These are phyloP conservation scores for Aspergillus sp. DNA, from an alignment of 2,329 filamentous ascomycete species.

Conservation along the genomic window DNA sequence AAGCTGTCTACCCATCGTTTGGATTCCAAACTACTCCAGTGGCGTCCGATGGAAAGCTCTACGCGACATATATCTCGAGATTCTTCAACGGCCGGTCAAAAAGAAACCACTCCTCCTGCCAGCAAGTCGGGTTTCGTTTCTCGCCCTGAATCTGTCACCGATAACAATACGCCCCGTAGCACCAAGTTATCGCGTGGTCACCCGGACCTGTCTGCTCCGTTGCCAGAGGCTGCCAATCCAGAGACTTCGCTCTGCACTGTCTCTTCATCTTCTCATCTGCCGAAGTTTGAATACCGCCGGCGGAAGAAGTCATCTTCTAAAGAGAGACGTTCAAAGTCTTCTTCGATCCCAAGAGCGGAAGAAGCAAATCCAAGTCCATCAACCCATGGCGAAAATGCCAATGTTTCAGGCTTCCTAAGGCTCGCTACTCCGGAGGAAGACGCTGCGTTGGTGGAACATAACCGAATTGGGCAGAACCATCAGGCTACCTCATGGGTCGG, in stretches of 20 bases:
- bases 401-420: background rate
- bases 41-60: slow-evolving; percentile 1
- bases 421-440: no score
- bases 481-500: no score
- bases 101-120: background rate
- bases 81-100: background rate
- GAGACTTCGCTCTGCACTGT: slow-evolving; percentile 20
- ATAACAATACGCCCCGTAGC: background rate
- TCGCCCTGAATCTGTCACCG: background rate
- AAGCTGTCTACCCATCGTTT: slow-evolving; percentile 13
- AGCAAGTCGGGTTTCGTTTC: background rate
- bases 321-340: slow-evolving; percentile 4
- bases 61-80: background rate
- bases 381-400: background rate
- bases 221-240: slow-evolving; percentile 1
- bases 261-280: slow-evolving; percentile 29
- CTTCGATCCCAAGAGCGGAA: background rate
- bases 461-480: no score
- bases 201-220: background rate
- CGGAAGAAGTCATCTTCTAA: slow-evolving; percentile 7
- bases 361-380: background rate
- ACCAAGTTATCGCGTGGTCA: slow-evolving; percentile 1
- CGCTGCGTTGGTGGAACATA: no score
- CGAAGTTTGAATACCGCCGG: slow-evolving; percentile 31
- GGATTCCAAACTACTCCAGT: slow-evolving; percentile 6